phyloP scores from a whole-genome alignment of 2,329 filamentous ascomycete species.

The Verticillium alfalfae region DNA sequence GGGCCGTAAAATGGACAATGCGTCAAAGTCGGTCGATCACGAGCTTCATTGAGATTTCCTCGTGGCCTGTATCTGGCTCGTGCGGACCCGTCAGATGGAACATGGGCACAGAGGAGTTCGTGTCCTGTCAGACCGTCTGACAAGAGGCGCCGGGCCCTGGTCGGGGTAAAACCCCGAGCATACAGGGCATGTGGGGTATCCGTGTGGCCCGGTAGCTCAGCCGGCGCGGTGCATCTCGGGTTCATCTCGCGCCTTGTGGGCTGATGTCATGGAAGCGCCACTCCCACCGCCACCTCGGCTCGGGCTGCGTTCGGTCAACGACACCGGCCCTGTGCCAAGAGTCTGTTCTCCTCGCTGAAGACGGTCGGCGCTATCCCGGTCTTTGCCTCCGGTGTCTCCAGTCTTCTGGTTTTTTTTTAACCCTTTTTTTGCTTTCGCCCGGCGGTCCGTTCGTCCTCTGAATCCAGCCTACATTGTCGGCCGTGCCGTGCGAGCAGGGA shows the following conservation, averaged over 20 bases:
- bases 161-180: background rate
- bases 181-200: background rate
- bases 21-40: background rate
- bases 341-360: background rate
- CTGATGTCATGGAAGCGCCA: background rate
- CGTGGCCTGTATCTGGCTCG: background rate
- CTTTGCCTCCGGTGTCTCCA: background rate
- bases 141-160: background rate
- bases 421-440: no score
- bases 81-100: background rate
- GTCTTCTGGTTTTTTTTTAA: background rate
- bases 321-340: background rate
- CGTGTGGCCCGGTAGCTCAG: background rate
- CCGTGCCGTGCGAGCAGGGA: background rate
- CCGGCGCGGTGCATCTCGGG: background rate
- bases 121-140: background rate
- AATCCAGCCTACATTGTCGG: background rate
- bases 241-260: background rate
- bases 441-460: background rate
- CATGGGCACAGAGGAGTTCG: background rate
- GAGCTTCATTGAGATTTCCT: background rate
- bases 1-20: background rate
- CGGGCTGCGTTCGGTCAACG: background rate
- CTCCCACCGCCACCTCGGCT: background rate
- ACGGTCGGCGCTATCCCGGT: background rate